These are phyloP conservation scores for Botrytis paeoniae DNA, from an alignment of 2,329 filamentous ascomycete genomes.

Conservation along the genomic window DNA sequence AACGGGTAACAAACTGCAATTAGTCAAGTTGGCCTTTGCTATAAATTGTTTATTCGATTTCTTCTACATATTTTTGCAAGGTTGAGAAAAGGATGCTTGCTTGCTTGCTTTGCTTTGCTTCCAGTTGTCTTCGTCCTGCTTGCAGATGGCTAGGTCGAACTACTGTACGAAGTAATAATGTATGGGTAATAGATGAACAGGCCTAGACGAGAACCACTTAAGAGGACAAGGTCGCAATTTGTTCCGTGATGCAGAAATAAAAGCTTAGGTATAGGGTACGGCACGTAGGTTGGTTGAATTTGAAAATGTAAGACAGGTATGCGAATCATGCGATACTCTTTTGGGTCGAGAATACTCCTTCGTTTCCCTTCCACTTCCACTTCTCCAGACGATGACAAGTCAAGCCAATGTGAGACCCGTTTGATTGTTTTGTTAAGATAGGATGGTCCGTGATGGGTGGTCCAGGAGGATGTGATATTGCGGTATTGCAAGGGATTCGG, in stretches of 20 bases:
- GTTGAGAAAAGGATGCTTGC: background rate
- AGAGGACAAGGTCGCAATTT: conserved; percentile 14
- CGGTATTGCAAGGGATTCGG: background rate
- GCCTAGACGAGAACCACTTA: background rate
- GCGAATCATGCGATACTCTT: background rate
- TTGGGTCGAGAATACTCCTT: background rate
- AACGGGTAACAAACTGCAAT: background rate
- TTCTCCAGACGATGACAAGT: background rate
- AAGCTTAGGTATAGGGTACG: conserved; percentile 7
- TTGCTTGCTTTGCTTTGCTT: background rate
- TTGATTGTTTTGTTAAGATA: conserved; percentile 11
- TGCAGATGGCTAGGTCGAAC: background rate
- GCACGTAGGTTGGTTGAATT: background rate
- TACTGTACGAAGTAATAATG: background rate
- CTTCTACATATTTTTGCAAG: background rate
- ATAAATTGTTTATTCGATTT: background rate
- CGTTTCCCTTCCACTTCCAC: background rate
- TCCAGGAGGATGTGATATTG: background rate
- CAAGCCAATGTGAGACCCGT: conserved; percentile 14
- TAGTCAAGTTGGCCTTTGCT: background rate
- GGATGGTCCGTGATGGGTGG: background rate
- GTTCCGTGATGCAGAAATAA: conserved; percentile 17
- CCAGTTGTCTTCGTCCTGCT: background rate
- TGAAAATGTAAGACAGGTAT: background rate
- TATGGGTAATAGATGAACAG: background rate